phyloP scores from a whole-genome alignment of 768 basidiomycete species.

The Fistulinella prunicolor region DNA sequence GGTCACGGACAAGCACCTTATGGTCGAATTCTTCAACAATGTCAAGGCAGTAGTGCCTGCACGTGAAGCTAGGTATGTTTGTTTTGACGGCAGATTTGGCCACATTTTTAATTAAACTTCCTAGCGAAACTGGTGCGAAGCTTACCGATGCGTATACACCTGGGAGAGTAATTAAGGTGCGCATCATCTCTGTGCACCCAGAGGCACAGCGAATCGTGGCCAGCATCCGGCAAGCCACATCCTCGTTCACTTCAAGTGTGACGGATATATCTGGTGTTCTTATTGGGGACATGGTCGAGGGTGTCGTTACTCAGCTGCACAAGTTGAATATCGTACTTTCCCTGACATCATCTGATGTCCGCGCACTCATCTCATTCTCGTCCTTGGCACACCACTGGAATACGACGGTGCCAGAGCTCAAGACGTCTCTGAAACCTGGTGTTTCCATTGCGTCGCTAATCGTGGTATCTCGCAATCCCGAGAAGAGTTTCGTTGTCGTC shows the following conservation, averaged over 20 bases:
- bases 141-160: slow-evolving; percentile 64
- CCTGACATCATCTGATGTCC: slow-evolving; percentile 64
- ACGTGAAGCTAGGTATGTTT: slow-evolving; percentile 75
- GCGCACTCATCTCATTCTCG: slow-evolving; percentile 83
- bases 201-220: slow-evolving; percentile 69
- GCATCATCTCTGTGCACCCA: slow-evolving; percentile 62
- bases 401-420: slow-evolving; percentile 63
- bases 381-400: slow-evolving; percentile 80
- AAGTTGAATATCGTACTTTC: slow-evolving; percentile 77
- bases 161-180: slow-evolving; percentile 83
- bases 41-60: slow-evolving; percentile 77
- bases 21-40: slow-evolving; percentile 91
- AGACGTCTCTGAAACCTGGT: slow-evolving; percentile 58
- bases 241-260: slow-evolving; percentile 45
- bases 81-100: not conserved
- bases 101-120: not conserved
- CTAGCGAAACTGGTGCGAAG: slow-evolving; percentile 64
- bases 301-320: slow-evolving; percentile 76
- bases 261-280: slow-evolving; percentile 71
- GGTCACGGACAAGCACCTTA: slow-evolving; percentile 71
- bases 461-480: slow-evolving; percentile 85
- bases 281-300: slow-evolving; percentile 72
- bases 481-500: slow-evolving; percentile 84
- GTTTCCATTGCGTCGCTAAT: slow-evolving; percentile 73
- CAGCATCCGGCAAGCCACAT: slow-evolving; percentile 78